These are phyloP conservation scores for Erodium chrysanthum DNA, from an alignment of 441 rosid species.

Conservation along the genomic window DNA sequence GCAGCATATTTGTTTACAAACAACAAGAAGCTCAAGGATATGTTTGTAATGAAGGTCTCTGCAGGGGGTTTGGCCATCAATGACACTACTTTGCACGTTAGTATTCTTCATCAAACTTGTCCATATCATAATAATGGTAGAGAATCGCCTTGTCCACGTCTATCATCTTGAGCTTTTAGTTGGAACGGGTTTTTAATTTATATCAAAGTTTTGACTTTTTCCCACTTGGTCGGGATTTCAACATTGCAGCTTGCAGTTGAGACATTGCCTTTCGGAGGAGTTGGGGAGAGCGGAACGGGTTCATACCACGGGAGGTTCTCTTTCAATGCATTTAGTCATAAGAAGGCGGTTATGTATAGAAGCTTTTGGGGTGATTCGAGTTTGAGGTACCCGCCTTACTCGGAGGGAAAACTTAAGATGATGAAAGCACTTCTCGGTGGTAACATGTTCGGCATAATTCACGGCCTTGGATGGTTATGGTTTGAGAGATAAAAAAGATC, in stretches of 20 bases:
- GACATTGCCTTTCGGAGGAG: no score
- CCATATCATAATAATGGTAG: no score
- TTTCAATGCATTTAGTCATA: constrained; percentile 73
- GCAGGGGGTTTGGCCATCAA: constrained; percentile 76
- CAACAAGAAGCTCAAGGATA: constrained; percentile 45
- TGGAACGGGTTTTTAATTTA: no score
- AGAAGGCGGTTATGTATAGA: constrained; percentile 54
- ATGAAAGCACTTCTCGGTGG: constrained; percentile 40
- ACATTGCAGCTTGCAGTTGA: no score
- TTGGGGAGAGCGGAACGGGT: no score
- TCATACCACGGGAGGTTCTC: no score
- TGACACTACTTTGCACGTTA: constrained; percentile 67
- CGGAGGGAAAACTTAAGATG: constrained; percentile 31
- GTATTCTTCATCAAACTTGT: no score
- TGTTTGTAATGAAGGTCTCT: constrained; percentile 46
- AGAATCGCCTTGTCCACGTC: no score
- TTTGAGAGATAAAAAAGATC: constrained; percentile 10
- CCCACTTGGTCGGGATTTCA: no score
- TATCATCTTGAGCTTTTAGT: no score
- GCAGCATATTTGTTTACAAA: constrained; percentile 78
- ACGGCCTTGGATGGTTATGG: constrained; percentile 29
- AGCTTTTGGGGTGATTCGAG: constrained; percentile 38
- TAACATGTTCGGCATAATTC: constrained; percentile 25
- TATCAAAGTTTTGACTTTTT: no score
- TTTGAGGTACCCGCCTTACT: constrained; percentile 58